phyloP scores from a whole-genome alignment of 75 land plant species.

The Isoetes taiwanensis region DNA sequence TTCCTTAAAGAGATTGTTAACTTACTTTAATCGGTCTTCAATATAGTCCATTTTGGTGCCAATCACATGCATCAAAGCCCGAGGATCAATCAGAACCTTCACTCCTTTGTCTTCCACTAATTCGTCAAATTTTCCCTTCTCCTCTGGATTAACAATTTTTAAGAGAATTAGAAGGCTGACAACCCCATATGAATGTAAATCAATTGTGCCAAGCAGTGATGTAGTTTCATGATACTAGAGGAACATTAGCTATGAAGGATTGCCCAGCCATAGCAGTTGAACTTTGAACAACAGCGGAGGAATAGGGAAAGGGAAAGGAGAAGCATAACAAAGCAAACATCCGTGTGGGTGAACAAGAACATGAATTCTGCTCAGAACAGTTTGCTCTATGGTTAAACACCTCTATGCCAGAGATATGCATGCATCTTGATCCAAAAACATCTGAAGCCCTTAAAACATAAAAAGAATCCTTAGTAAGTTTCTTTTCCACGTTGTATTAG shows the following conservation, averaged over 20 bases:
- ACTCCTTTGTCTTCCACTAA: constrained; percentile 92
- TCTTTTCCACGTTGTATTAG: too few species aligned
- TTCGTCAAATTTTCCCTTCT: constrained; percentile 86
- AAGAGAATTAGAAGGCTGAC: too few species aligned
- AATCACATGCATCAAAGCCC: constrained; percentile 91
- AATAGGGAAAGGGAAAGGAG: neutral
- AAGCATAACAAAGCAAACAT: neutral
- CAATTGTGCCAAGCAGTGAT: too few species aligned
- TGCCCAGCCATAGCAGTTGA: neutral
- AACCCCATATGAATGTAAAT: neutral
- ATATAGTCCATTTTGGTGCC: constrained; percentile 97
- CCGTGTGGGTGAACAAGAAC: too few species aligned
- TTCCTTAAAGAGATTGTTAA: neutral
- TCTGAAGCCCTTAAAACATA: too few species aligned
- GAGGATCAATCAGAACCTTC: constrained; percentile 78
- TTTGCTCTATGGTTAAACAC: too few species aligned
- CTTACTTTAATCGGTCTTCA: constrained; percentile 70
- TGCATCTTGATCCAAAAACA: too few species aligned
- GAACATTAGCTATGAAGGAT: neutral
- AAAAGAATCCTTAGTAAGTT: too few species aligned
- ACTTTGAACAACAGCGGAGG: neutral
- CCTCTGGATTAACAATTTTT: constrained; percentile 35
- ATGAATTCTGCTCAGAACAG: too few species aligned
- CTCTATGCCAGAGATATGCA: too few species aligned
- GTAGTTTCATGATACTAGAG: neutral